Conservation (phyloP, 2,329 filamentous ascomycete species). For the Chaetomium globosum region DNA sequence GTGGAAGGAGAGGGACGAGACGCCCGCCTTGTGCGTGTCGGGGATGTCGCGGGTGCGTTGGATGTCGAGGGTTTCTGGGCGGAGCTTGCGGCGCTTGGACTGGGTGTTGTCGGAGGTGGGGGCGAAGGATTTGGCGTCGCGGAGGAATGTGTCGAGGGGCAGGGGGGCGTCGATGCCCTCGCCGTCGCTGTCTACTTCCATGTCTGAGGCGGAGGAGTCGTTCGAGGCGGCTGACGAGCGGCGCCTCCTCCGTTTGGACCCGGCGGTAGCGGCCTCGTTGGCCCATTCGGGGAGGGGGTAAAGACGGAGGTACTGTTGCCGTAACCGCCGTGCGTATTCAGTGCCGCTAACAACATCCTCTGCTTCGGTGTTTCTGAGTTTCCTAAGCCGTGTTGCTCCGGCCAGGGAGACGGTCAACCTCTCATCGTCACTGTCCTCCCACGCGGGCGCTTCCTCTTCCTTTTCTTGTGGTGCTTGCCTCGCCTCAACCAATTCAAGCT, state of each 20-base stretch:
- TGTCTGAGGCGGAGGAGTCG: constrained; percentile 39
- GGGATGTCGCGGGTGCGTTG: constrained; percentile 85
- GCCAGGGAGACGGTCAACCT: constrained; percentile 81
- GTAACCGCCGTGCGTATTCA: constrained; percentile 79
- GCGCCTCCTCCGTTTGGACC: constrained; percentile 52
- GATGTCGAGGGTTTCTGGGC: constrained; percentile 87
- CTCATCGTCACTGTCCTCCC: constrained; percentile 97
- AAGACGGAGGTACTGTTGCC: constrained; percentile 70
- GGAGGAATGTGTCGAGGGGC: constrained; percentile 78
- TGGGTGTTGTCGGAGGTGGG: constrained; percentile 48
- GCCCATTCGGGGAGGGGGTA: constrained; percentile 66
- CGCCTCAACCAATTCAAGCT: constrained; percentile 25
- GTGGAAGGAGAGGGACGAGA: constrained; percentile 87
- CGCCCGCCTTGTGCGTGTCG: constrained; percentile 73
- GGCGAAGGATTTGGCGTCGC: constrained; percentile 70
- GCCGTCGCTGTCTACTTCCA: constrained; percentile 50
- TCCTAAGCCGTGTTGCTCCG: constrained; percentile 72
- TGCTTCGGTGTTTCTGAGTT: constrained; percentile 75
- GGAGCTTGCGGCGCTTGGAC: constrained; percentile 68
- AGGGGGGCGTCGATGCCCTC: constrained; percentile 66
- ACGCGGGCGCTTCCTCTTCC: constrained; percentile 61
- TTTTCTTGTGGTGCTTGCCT: constrained; percentile 28
- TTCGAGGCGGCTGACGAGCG: constrained; percentile 53
- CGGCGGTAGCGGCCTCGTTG: constrained; percentile 46
- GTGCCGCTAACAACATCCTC: constrained; percentile 86